These are phyloP conservation scores for Cladosporium sp. DNA, from an alignment of 2,329 filamentous ascomycete species.

Conservation along the genomic window DNA sequence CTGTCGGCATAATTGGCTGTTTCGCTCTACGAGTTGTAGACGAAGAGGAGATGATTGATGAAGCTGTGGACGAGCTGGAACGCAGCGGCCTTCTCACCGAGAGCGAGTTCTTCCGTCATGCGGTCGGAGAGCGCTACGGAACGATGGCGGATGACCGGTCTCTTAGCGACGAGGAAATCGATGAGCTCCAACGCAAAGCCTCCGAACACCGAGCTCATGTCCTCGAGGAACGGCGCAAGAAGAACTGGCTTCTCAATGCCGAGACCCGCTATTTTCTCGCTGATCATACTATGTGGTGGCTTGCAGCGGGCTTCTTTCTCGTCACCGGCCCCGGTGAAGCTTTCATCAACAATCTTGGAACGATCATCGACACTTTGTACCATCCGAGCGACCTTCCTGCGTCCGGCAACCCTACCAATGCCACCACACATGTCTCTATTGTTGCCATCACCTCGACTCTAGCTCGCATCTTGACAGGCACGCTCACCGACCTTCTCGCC, in stretches of 20 bases:
- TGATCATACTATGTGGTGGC: constrained; percentile 93
- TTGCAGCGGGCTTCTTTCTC: constrained; percentile 86
- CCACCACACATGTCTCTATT: constrained; percentile 87
- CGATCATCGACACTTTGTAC: constrained; percentile 82
- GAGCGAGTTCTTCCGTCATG: constrained; percentile 56
- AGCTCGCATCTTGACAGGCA: constrained; percentile 85
- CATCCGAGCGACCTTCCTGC: constrained; percentile 52
- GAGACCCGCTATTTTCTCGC: constrained; percentile 81
- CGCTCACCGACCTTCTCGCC: constrained; percentile 85
- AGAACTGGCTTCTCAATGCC: constrained; percentile 85
- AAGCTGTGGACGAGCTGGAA: constrained; percentile 86
- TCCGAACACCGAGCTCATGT: constrained; percentile 43
- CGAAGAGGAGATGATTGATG: constrained; percentile 82
- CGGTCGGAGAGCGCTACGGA: constrained; percentile 49
- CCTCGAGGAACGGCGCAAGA: constrained; percentile 64
- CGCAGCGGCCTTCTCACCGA: constrained; percentile 77
- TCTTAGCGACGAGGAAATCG: constrained; percentile 44
- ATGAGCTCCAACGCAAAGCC: constrained; percentile 42
- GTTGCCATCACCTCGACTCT: constrained; percentile 86
- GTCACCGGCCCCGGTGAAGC: constrained; percentile 94
- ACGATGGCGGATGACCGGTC: constrained; percentile 44
- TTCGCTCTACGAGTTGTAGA: constrained; percentile 75
- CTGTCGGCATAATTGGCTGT: constrained; percentile 67
- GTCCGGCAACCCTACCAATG: constrained; percentile 51
- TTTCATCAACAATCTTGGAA: constrained; percentile 96